phyloP scores from a whole-genome alignment of 352 stramenopile genomes.

The Plasmopara halstedii region DNA sequence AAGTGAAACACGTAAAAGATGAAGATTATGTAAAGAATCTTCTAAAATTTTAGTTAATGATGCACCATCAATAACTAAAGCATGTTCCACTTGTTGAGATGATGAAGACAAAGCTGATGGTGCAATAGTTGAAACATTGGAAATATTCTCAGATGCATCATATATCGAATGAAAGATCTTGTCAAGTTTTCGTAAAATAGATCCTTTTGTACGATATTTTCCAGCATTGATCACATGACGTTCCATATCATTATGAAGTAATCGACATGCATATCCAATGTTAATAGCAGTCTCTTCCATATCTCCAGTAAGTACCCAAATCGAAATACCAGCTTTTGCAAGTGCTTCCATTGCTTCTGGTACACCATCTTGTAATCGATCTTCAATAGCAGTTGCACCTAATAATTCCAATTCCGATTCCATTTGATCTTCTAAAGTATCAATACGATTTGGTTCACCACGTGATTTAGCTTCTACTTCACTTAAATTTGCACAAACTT shows the following conservation, averaged over 20 bases:
- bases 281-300: slow-evolving; percentile 89
- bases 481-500: slow-evolving; percentile 44
- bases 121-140: slow-evolving; percentile 10
- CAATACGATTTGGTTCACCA: slow-evolving; percentile 55
- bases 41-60: slow-evolving; percentile 80
- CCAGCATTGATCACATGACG: slow-evolving; percentile 73
- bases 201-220: slow-evolving; percentile 59
- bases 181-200: slow-evolving; percentile 61
- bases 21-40: slow-evolving; percentile 62
- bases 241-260: slow-evolving; percentile 93
- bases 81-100: slow-evolving; percentile 44
- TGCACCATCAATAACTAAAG: slow-evolving; percentile 93
- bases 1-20: slow-evolving; percentile 74
- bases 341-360: slow-evolving; percentile 74
- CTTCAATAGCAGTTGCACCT: slow-evolving; percentile 81
- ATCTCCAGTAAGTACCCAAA: slow-evolving; percentile 86
- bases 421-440: slow-evolving; percentile 66
- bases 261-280: slow-evolving; percentile 77
- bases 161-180: slow-evolving; percentile 74
- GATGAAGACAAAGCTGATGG: slow-evolving; percentile 23
- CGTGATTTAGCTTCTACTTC: slow-evolving; percentile 65
- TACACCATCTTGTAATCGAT: slow-evolving; percentile 77
- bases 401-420: slow-evolving; percentile 72
- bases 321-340: slow-evolving; percentile 64
- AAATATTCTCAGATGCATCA: slow-evolving; percentile 20